Percentiles rank a stretch among this genome's conserved stretches.
Evolutionary conservation across 2,329 filamentous ascomycete species (phyloP).

Genomic region (Pseudogymnoascus pannorum): DNA sequence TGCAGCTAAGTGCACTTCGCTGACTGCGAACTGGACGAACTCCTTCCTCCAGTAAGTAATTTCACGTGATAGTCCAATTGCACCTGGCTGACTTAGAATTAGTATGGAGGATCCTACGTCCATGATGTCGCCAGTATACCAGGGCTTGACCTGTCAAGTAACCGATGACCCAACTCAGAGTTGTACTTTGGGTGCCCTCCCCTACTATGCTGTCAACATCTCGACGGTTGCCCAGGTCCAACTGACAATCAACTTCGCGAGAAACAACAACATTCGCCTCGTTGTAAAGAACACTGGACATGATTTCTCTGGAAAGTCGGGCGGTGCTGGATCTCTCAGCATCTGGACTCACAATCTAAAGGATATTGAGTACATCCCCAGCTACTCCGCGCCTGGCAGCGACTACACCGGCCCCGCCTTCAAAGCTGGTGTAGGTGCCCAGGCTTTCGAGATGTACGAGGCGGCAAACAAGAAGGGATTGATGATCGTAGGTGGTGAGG

Average conservation of each 20-base stretch:
- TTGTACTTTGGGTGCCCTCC: slow-evolving; percentile 18
- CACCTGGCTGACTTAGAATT: slow-evolving; percentile 29
- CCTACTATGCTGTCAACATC: slow-evolving; percentile 31
- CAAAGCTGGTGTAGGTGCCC: slow-evolving; percentile 45
- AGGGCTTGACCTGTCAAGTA: slow-evolving; percentile 30
- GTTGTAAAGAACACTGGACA: slow-evolving; percentile 27
- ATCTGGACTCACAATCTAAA: slow-evolving; percentile 45
- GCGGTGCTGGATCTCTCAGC: slow-evolving; percentile 39
- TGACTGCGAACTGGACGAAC: slow-evolving; percentile 28
- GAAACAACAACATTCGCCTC: slow-evolving; percentile 34
- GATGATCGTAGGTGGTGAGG: slow-evolving; percentile 46
- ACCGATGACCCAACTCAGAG: slow-evolving; percentile 30
- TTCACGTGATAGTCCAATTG: background rate
- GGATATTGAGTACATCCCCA: slow-evolving; percentile 33
- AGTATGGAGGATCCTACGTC: slow-evolving; percentile 34
- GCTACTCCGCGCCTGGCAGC: slow-evolving; percentile 35
- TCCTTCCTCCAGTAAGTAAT: slow-evolving; percentile 31
- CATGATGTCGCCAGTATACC: slow-evolving; percentile 44
- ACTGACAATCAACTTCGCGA: slow-evolving; percentile 36
- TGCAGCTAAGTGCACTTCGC: slow-evolving; percentile 27
- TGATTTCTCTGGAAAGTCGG: slow-evolving; percentile 20
- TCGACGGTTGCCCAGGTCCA: slow-evolving; percentile 38
- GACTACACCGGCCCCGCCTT: slow-evolving; percentile 42
- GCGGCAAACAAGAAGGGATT: slow-evolving; percentile 37
- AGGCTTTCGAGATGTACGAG: slow-evolving; percentile 37